Base-by-base conservation (phyloP, 192 early-diverging fungal species). In the Rhizoclosmatium sp. region DNA sequence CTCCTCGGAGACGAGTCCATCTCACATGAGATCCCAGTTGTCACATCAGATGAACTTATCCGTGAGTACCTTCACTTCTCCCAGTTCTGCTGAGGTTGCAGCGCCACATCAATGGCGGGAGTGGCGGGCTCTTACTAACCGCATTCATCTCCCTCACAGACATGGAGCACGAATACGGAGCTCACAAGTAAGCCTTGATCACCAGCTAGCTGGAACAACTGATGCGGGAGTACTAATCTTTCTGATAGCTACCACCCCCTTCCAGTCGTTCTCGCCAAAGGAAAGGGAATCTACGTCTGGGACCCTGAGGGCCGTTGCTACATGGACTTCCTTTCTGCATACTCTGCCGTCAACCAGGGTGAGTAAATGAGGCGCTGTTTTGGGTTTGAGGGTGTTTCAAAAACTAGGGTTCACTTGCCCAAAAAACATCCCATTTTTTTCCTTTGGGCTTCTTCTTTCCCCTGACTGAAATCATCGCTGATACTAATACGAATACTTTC, bases 281-380 rank as follows among this genome's bases (percentile, higher is more conserved):
- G 92, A 48, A 47, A 96, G 81, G 98, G 98, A 14, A 90, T 94
- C 16, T 90, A 93, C 85, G 96, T 99, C 65, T 95, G 93, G 93
- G 98, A 99, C 81, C 95, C 94, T 54, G 98, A 96, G 86, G 92
- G 92, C 78, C 83, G 87, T 45, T 90, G 90, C 80, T 96, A 96
- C 88, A 90, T 95, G 87, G 95, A 96, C 87, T 96, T 96, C 79
- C 83, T 96, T 48, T 93, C 92, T 47, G 92, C 94, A 23, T 96
- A 96, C 80, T 93, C 91, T 41, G 94, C 94, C 31, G 91, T 93
- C 19, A 96, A 96, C 84, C 95, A 96, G 79, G 92, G 87, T 68
- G 49, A 40, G 66, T 46, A 49, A 54, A 21, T 64, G 10, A 7
- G 51, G 5, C 51, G 51, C 16, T 54, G 51, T 54, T 54, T 54